Evolutionary conservation across 257 asterid species (phyloP).

Genomic region (Scutellaria barbata): DNA sequence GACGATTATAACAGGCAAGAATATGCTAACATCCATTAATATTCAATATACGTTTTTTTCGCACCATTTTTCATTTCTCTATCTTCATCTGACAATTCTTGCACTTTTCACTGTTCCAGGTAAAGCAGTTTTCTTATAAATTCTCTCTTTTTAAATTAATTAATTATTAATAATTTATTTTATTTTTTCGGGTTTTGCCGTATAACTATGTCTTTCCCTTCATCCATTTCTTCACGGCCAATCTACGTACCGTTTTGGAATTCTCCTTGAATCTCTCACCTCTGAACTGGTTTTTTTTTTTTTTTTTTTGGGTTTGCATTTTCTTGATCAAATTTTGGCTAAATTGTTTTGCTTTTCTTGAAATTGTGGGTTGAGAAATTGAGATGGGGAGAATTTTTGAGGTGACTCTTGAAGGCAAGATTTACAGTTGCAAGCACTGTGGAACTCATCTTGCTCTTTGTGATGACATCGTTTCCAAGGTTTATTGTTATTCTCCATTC

Average conservation of each 20-base stretch:
- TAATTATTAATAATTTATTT: background rate
- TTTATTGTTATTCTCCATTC: constrained; percentile 33
- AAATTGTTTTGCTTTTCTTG: background rate
- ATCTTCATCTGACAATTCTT: constrained; percentile 31
- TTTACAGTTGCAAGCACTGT: constrained; percentile 88
- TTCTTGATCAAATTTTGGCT: constrained; percentile 26
- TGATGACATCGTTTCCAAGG: constrained; percentile 83
- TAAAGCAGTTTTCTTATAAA: constrained; percentile 20
- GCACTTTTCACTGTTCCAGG: constrained; percentile 37
- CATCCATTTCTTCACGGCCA: constrained; percentile 31
- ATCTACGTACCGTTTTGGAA: constrained; percentile 21
- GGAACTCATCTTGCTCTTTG: constrained; percentile 76
- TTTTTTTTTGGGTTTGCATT: background rate
- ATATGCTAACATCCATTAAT: constrained; percentile 28
- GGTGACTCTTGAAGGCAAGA: constrained; percentile 76
- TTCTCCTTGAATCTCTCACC: constrained; percentile 21
- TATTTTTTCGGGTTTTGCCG: constrained; percentile 29
- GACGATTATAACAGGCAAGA: constrained; percentile 29
- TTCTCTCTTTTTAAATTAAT: background rate
- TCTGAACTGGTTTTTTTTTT: constrained; percentile 30
- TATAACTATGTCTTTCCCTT: constrained; percentile 30
- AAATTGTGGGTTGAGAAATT: constrained; percentile 11
- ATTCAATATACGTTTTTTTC: constrained; percentile 23
- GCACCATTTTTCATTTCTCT: constrained; percentile 2
- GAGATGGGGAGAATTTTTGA: constrained; percentile 79